A percentile compares a stretch with the other conserved stretches of the same genome.
Evolutionary conservation across 257 asterid genomes (phyloP).

Genomic region (Handroanthus guayacan): DNA sequence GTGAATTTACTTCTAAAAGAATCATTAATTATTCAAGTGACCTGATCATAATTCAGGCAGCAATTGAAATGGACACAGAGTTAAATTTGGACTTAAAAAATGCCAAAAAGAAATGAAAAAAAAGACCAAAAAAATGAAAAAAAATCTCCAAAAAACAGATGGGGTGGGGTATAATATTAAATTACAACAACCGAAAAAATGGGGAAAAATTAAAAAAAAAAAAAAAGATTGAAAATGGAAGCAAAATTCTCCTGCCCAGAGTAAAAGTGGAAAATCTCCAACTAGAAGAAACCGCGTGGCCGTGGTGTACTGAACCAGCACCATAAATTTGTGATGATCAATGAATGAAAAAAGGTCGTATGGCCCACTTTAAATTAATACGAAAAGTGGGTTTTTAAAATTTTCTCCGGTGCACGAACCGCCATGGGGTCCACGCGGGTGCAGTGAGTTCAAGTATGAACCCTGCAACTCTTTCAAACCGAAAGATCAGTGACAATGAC

Average conservation of each 20-base stretch:
- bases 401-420: constrained; percentile 22
- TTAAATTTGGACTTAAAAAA: too few relatives aligned
- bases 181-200: too few relatives aligned
- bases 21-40: too few relatives aligned
- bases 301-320: constrained; percentile 17
- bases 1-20: too few relatives aligned
- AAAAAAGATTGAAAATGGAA: neutral
- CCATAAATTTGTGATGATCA: neutral
- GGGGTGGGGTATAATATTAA: too few relatives aligned
- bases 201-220: neutral
- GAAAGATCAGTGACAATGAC: neutral
- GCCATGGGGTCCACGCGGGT: constrained; percentile 24
- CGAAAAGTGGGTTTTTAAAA: constrained; percentile 40
- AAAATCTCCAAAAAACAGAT: too few relatives aligned
- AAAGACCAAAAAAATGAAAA: too few relatives aligned
- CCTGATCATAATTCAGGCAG: too few relatives aligned
- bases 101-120: too few relatives aligned
- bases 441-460: neutral
- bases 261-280: neutral
- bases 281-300: constrained; percentile 34
- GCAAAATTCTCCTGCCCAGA: constrained; percentile 31
- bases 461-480: neutral
- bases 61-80: too few relatives aligned
- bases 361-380: constrained; percentile 37
- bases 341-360: neutral